Percentiles rank a stretch among this genome's conserved stretches.
Evolutionary conservation across 1,284 basidiomycete species (phyloP).

Genomic region (Pseudozyma thailandica): DNA sequence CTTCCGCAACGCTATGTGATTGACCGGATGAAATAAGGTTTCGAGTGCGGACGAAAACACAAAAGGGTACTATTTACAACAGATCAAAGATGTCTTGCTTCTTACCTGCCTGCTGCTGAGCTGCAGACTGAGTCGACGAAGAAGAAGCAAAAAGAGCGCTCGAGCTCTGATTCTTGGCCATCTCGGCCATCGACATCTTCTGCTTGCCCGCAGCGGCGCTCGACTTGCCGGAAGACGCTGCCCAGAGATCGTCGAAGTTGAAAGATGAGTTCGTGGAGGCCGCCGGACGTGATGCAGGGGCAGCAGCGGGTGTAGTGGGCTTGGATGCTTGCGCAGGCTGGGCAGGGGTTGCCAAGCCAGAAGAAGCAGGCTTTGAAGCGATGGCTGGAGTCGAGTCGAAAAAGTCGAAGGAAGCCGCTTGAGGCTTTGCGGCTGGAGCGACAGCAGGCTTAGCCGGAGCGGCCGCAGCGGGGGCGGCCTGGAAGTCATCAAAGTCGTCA

Average conservation of each 20-base stretch:
- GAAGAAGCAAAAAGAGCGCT: constrained; percentile 43
- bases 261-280: constrained; percentile 43
- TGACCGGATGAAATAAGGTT: neutral
- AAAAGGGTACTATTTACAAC: constrained; percentile 18
- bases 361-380: constrained; percentile 19
- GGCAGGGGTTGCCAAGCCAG: constrained; percentile 19
- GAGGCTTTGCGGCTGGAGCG: constrained; percentile 71
- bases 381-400: constrained; percentile 66
- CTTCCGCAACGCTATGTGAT: constrained; percentile 6
- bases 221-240: constrained; percentile 77
- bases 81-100: constrained; percentile 61
- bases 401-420: constrained; percentile 71
- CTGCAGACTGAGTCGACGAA: constrained; percentile 11
- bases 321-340: constrained; percentile 26
- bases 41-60: neutral
- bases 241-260: constrained; percentile 89
- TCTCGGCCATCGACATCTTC: constrained; percentile 67
- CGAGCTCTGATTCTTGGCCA: constrained; percentile 65
- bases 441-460: constrained; percentile 72
- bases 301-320: constrained; percentile 32
- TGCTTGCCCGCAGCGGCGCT: constrained; percentile 33
- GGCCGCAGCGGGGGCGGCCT: constrained; percentile 37
- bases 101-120: constrained; percentile 24
- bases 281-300: constrained; percentile 17
- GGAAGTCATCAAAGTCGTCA: constrained; percentile 63